Percentiles rank a stretch among this genome's conserved stretches.
Evolutionary conservation across 2,329 filamentous ascomycete species (phyloP).

Genomic region (Bipolaris victoriae): DNA sequence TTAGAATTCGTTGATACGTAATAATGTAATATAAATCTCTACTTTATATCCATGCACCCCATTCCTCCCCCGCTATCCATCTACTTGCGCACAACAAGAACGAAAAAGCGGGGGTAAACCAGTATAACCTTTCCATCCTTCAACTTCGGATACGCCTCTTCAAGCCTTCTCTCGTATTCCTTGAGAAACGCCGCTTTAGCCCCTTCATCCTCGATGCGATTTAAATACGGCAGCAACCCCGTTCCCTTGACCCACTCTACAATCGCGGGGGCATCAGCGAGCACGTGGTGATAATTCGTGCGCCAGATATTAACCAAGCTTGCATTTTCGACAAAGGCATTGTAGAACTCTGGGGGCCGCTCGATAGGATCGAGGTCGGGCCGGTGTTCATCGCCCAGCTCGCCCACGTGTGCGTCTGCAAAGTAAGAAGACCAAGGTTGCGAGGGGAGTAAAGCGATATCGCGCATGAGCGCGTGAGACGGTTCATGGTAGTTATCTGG

Average conservation of each 20-base stretch:
- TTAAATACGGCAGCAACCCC: conserved; percentile 62
- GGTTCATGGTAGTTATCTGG: conserved; percentile 59
- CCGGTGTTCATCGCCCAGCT: conserved; percentile 9
- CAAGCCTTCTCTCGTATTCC: conserved; percentile 56
- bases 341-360: conserved; percentile 55
- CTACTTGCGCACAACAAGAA: conserved; percentile 51
- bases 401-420: conserved; percentile 23
- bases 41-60: too few species aligned
- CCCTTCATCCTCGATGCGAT: conserved; percentile 53
- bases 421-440: conserved; percentile 51
- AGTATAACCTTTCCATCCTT: conserved; percentile 62
- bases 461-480: conserved; percentile 59
- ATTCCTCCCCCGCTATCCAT: too few species aligned
- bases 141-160: conserved; percentile 52
- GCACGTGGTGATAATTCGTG: conserved; percentile 60
- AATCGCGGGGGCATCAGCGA: conserved; percentile 58
- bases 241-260: conserved; percentile 67
- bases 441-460: conserved; percentile 40
- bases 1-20: too few species aligned
- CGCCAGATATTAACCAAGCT: conserved; percentile 60
- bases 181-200: conserved; percentile 52
- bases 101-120: conserved; percentile 63
- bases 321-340: conserved; percentile 53
- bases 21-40: too few species aligned
- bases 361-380: conserved; percentile 59